Evolutionary conservation across 352 stramenopile species (phyloP), one percentile per base, ranked within the genome.

Genomic region (Globisporangium cylindrosporum): DNA sequence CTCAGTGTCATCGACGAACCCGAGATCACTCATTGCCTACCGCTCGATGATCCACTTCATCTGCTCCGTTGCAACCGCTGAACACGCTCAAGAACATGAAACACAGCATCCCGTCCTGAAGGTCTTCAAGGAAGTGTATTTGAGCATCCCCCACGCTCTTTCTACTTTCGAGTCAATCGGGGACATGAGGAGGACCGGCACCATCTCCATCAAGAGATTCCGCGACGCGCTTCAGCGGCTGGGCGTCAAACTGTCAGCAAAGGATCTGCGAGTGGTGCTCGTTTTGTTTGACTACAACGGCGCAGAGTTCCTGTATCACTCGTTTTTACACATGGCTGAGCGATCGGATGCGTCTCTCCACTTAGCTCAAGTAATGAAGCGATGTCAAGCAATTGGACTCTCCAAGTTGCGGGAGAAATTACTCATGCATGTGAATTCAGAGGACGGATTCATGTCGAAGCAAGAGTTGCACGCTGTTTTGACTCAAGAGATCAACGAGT

Each of bases 231-330:
- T 91, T 9, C 36, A 67, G 25, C 73, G 78, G 34, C 63, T 86
- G 48, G 73, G 70, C 2, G 61, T 84, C 12, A 74, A 77, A 10
- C 58, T 89, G 1, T 46, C 69, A 4, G 1, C 69, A 1, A 86
- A 80, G 34, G 78, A 89, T 29, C 36, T 84, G 9, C 79, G 79
- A 27, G 60, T 88, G 2, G 54, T 89, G 10, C 72, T 81, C n/a
- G 65, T 82, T 34, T 72, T 90, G 59, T 79, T 89, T 9, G 81
- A 89, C 55, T 61, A 51, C 24, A 86, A 79, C 41, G 83, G 81
- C 3, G 70, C 73, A 27, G 73, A 86, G 20, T 68, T 90, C 38
- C 62, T 91, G 6, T 90, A 89, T 51, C 67, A 79, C 8, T 68
- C 76, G 1, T 72, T 91, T n/a, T 54, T 91, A 18, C 71, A 78